Percentiles rank a stretch among this genome's conserved stretches.
These are phyloP conservation scores for Nakaseomyces sp. DNA, from an alignment of 1,139 yeast genomes.

Conservation along the genomic window DNA sequence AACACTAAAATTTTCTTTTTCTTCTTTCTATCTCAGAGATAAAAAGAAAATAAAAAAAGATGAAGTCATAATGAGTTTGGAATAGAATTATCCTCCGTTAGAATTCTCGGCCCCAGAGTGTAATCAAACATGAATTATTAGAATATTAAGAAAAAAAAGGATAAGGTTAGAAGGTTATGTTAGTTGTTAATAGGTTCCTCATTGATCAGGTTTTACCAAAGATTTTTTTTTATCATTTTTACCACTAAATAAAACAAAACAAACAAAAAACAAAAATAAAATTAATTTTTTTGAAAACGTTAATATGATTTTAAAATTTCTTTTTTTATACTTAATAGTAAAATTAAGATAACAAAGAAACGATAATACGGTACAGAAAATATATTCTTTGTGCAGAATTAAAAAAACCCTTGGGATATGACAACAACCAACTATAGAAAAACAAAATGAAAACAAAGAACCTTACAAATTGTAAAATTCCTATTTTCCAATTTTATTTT, in stretches of 20 bases:
- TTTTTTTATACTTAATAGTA: slow-evolving; percentile 15
- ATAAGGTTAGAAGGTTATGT: no score
- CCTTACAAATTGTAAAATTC: no score
- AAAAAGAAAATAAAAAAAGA: neutral
- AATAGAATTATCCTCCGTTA: slow-evolving; percentile 5
- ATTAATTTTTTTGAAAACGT: slow-evolving; percentile 11
- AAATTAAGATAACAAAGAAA: slow-evolving; percentile 12
- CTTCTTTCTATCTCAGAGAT: no score
- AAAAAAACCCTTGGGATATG: slow-evolving; percentile 6
- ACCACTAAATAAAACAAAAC: slow-evolving; percentile 4
- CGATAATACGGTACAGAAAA: slow-evolving; percentile 7
- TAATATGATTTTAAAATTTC: slow-evolving; percentile 15
- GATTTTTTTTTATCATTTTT: neutral
- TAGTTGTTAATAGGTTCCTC: neutral
- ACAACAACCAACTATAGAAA: neutral
- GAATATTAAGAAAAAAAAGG: neutral
- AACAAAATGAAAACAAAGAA: no score
- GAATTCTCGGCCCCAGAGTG: slow-evolving; percentile 83
- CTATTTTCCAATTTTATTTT: no score
- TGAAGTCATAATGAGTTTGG: neutral
- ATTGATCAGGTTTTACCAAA: slow-evolving; percentile 2
- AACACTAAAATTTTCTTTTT: no score
- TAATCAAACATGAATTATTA: slow-evolving; percentile 48
- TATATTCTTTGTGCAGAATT: slow-evolving; percentile 6
- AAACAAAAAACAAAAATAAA: slow-evolving; percentile 5